Percentiles rank a stretch among this genome's conserved stretches.
phyloP scores from a whole-genome alignment of 306 rosid genomes.

The Mucuna pruriens region DNA sequence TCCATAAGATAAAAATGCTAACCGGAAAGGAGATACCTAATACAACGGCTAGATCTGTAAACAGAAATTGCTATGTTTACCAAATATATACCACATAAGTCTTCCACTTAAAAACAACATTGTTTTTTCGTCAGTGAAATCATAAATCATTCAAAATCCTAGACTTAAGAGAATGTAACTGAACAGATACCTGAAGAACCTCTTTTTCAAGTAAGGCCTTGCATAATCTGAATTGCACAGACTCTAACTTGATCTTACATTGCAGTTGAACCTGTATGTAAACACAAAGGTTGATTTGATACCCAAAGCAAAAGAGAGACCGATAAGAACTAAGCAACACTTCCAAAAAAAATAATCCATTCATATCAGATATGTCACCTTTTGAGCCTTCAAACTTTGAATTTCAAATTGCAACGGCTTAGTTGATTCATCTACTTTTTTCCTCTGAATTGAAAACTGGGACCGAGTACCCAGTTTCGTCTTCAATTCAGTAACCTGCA shows the following conservation, averaged over 20 bases:
- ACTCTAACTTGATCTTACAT: constrained; percentile 83
- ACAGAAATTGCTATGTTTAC: background rate
- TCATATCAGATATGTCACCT: constrained; percentile 53
- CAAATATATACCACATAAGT: background rate
- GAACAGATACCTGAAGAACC: constrained; percentile 72
- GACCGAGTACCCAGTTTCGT: constrained; percentile 76
- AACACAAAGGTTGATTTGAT: constrained; percentile 18
- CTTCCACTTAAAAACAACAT: background rate
- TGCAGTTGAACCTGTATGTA: constrained; percentile 80
- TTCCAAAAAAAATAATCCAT: background rate
- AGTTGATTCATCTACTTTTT: constrained; percentile 64
- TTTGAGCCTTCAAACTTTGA: constrained; percentile 84
- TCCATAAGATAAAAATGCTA: constrained; percentile 23
- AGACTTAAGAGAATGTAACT: constrained; percentile 9
- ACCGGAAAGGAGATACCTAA: background rate
- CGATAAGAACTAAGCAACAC: background rate
- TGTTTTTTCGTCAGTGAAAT: background rate
- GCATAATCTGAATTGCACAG: constrained; percentile 71
- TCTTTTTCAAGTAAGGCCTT: constrained; percentile 83
- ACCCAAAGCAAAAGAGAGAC: background rate
- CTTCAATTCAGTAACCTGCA: constrained; percentile 77
- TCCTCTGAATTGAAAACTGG: constrained; percentile 75
- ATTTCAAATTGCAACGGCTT: constrained; percentile 69
- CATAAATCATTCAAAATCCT: background rate
- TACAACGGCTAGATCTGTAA: constrained; percentile 9